Conservation (phyloP, 371 early-diverging fungal species). For the Edhazardia aedis region DNA sequence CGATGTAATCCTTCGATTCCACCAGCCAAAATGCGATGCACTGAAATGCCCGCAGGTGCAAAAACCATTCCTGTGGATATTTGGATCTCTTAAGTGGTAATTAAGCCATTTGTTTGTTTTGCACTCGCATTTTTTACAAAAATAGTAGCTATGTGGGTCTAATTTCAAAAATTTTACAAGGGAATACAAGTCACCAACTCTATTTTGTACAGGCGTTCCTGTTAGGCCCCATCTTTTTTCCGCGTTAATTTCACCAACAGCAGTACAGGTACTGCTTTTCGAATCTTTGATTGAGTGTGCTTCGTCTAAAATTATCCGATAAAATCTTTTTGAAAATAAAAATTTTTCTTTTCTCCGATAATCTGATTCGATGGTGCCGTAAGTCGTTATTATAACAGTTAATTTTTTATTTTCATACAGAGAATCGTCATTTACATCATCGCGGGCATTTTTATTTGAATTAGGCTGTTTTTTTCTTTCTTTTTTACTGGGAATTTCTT, state of each 20-base stretch:
- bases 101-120: slow-evolving; percentile 57
- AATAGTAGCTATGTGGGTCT: slow-evolving; percentile 59
- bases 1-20: slow-evolving; percentile 72
- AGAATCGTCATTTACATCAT: no score
- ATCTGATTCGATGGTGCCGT: slow-evolving; percentile 42
- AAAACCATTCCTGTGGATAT: neutral
- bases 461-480: no score
- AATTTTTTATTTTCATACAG: no score
- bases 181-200: slow-evolving; percentile 62
- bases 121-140: slow-evolving; percentile 62
- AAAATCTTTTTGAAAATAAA: slow-evolving; percentile 45
- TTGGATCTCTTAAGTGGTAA: slow-evolving; percentile 3
- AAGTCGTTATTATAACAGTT: slow-evolving; percentile 46
- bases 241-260: slow-evolving; percentile 51
- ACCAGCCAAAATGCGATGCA: slow-evolving; percentile 63
- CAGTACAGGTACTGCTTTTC: slow-evolving; percentile 52
- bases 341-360: slow-evolving; percentile 32
- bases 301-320: slow-evolving; percentile 70
- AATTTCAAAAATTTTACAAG: slow-evolving; percentile 71
- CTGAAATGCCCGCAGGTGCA: slow-evolving; percentile 22
- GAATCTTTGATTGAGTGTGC: slow-evolving; percentile 75
- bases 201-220: slow-evolving; percentile 79
- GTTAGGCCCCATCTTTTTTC: slow-evolving; percentile 57
- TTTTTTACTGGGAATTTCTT: no score
- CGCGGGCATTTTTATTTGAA: no score